Percentiles rank a stretch among this genome's conserved stretches.
Evolutionary conservation across 2,329 filamentous ascomycete species (phyloP).

Genomic region (Graphilbum sp.): DNA sequence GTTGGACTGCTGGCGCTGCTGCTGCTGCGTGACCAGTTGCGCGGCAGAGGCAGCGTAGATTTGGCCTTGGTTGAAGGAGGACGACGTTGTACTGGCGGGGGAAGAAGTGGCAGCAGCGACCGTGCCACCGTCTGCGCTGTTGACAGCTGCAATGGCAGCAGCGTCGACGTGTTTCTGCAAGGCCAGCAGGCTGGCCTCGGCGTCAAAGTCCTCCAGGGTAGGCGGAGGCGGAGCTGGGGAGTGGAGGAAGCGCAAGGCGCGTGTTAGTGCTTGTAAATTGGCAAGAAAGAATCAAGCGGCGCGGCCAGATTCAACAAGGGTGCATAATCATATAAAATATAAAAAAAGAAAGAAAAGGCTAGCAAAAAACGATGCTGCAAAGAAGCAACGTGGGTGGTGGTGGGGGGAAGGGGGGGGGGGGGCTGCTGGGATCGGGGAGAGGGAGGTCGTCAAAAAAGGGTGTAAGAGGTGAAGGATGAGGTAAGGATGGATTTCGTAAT

Average conservation of each 20-base stretch:
- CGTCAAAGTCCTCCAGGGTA: slow-evolving; percentile 1
- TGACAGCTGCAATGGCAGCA: not conserved
- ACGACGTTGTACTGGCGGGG: no score
- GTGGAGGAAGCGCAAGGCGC: not conserved
- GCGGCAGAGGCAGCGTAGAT: slow-evolving; percentile 4
- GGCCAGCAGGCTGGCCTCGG: slow-evolving; percentile 6
- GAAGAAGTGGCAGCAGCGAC: not conserved
- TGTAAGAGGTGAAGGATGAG: slow-evolving; percentile 8
- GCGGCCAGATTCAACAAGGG: no score
- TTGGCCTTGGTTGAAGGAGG: not conserved
- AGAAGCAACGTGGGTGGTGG: not conserved
- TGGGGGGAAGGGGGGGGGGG: not conserved
- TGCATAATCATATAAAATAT: no score
- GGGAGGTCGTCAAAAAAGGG: not conserved
- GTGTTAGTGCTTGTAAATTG: slow-evolving; percentile 1
- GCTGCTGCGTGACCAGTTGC: not conserved
- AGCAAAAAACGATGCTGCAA: not conserved
- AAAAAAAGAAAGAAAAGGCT: not conserved
- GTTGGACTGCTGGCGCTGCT: not conserved
- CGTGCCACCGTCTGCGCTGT: not conserved
- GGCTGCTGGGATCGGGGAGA: not conserved
- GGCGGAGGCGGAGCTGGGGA: not conserved
- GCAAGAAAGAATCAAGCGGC: no score
- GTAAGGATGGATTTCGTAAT: slow-evolving; percentile 12
- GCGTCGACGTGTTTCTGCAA: slow-evolving; percentile 8